phyloP scores from a whole-genome alignment of 1,284 basidiomycete genomes.

The Prillingera fragicola region DNA sequence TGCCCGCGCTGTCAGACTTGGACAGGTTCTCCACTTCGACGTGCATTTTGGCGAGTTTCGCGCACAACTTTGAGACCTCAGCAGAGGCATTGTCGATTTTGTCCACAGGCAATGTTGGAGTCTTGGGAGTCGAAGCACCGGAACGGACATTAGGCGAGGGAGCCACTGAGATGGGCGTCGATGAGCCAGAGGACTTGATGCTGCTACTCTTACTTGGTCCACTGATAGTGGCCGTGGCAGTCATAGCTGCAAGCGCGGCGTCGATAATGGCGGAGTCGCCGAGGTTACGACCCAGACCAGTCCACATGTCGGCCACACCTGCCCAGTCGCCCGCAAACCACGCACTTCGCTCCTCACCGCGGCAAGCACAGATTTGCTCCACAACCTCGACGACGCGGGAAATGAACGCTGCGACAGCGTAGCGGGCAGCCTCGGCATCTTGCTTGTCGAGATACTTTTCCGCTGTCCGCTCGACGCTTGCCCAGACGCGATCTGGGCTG shows the following conservation, averaged over 20 bases:
- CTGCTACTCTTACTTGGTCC: not conserved
- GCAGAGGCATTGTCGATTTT: no score
- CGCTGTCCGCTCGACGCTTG: constrained; percentile 8
- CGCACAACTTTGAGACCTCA: no score
- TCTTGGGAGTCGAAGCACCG: no score
- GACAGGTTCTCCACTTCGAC: constrained; percentile 1
- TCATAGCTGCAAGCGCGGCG: constrained; percentile 24
- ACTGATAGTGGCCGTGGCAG: constrained; percentile 1
- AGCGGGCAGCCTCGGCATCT: constrained; percentile 12
- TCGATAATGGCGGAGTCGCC: constrained; percentile 29
- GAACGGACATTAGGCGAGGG: not conserved
- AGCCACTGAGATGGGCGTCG: not conserved
- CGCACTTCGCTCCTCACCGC: constrained; percentile 11
- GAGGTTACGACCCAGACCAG: constrained; percentile 36
- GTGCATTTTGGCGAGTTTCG: no score
- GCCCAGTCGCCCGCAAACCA: constrained; percentile 34
- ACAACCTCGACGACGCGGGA: constrained; percentile 20
- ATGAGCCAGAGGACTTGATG: not conserved
- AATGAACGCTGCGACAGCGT: constrained; percentile 19
- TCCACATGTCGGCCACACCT: constrained; percentile 40
- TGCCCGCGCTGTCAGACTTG: not conserved
- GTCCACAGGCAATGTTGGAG: no score
- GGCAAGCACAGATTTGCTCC: constrained; percentile 15
- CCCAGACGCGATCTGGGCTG: constrained; percentile 10
- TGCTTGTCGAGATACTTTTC: constrained; percentile 5